phyloP scores from a whole-genome alignment of 768 basidiomycete species.

The Phylloporus arenicola region DNA sequence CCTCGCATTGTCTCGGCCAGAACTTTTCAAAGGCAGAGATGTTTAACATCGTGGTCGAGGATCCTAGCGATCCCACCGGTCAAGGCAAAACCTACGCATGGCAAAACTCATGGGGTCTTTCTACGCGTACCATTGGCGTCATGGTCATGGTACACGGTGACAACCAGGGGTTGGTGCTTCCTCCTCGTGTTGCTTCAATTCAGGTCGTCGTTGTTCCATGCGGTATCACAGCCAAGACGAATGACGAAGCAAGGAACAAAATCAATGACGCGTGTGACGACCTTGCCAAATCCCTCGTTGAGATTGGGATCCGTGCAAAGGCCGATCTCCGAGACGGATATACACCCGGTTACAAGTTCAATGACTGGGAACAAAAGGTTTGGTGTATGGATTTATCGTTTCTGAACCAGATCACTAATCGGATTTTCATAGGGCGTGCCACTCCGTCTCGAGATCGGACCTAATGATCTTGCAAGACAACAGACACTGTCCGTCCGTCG shows the following conservation, averaged over 20 bases:
- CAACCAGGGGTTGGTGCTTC: constrained; percentile 93
- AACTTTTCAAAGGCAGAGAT: constrained; percentile 95
- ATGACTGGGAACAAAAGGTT: constrained; percentile 98
- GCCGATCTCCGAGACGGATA: constrained; percentile 93
- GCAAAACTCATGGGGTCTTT: constrained; percentile 99
- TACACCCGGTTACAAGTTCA: constrained; percentile 98
- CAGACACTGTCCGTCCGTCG: constrained; percentile 85
- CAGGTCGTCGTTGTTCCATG: constrained; percentile 92
- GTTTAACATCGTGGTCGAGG: constrained; percentile 98
- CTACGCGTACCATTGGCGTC: constrained; percentile 93
- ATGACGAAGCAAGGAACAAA: constrained; percentile 55
- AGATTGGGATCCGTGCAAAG: constrained; percentile 73
- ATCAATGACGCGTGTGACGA: constrained; percentile 78
- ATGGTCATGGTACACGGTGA: constrained; percentile 99
- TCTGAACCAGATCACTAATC: not conserved
- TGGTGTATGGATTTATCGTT: constrained; percentile 5
- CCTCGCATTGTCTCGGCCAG: constrained; percentile 96
- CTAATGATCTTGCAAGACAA: constrained; percentile 78
- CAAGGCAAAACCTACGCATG: constrained; percentile 78
- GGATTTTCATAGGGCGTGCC: constrained; percentile 75
- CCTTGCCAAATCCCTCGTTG: constrained; percentile 67
- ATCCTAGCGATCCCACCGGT: constrained; percentile 69
- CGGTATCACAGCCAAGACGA: constrained; percentile 85
- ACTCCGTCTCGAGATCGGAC: constrained; percentile 94
- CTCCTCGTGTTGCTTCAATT: constrained; percentile 91